Evolutionary conservation across 305 asterid species (phyloP), one percentile per base, ranked within the genome.

Genomic region (Stenogyne calaminthoides): DNA sequence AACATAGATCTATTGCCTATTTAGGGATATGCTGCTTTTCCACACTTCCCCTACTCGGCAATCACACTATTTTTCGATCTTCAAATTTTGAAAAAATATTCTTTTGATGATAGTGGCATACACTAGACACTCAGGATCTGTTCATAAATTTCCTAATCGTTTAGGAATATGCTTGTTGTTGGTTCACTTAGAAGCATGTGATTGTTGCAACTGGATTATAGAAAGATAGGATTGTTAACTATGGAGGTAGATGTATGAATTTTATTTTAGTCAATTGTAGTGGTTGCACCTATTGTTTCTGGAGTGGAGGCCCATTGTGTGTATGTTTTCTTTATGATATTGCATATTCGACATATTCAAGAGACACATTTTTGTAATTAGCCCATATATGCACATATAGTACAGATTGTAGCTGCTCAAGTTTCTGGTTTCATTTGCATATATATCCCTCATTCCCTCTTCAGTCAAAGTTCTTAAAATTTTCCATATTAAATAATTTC

Each of bases 401-500:
- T 34, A 32, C 29, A 8, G 27, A 34, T 64, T n/a, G 64, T 49
- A 32, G 70, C 65, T 72, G 55, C 57, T 70, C 15, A 32, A 46
- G 16, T 44, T 72, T 14, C 58, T 69, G 59, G 62, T 57, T 70
- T 57, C 37, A 22, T 40, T 66, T 72, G 25, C 49, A 9, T 64
- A n/a, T n/a, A 9, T 64, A 64, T 37, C 46, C 63, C 7, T n/a
- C 55, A 32, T 37, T 37, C 37, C 67, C 7, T 15, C 55, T 32
- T 37, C 9, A 16, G 62, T 44, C 27, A 18, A 65, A 56, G 61
- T 14, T 51, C 0, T 1, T 72, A 10, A 25, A 25, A 5, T 37
- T 62, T 59, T 76, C 51, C 34, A 65, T 36, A 57, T 72, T 55
- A 67, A 56, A 59, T 25, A 25, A 64, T 57, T 77, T 57, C 84